Base-by-base conservation (phyloP, 805 yeast genomes). In the Brettanomyces nanus region DNA sequence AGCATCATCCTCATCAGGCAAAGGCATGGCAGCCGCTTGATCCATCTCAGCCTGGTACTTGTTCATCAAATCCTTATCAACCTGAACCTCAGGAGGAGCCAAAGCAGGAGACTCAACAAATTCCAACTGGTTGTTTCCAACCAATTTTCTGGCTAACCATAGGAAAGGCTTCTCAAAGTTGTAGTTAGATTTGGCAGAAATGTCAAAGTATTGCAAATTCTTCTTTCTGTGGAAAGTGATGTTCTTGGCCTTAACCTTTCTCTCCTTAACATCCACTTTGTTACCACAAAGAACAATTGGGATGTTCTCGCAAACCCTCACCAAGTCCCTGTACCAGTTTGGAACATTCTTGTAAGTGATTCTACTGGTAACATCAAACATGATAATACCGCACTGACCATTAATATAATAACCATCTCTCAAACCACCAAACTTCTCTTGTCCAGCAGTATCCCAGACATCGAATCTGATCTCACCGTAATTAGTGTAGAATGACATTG, bases 201-300 rank as follows among this genome's bases (percentile, higher is more conserved):
- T 92, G 70, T 92, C 99, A 75, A 92, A 92, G 75, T 92, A 92
- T 73, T 92, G 99, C 68, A 92, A 77, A 76, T 92, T 92, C 81
- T 92, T 92, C 94, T 92, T 92, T 80, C 99, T 85, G 86, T 92
- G 99, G 96, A 92, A 92, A 54, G 99, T 92, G 75, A 92, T 92
- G 63, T 97, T 85, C 79, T 92, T 92, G 56, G 99, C 99, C 79
- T 92, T 92, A 61, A 92, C 99, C 73, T 92, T 92, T 71, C 99
- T 85, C 76, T 92, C 99, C 77, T 92, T 92, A 54, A 92, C 98
- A 67, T 92, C 99, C 56, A 92, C 99, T 74, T 92, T 92, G 84
- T 92, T 92, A 73, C 99, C 99, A 75, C 96, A 86, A 53, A 92
- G 75, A 45, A 92, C 99, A 59, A 92, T 92, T 58, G 99, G 99